Evolutionary conservation across 495 filamentous ascomycete genomes (phyloP), one percentile per base, ranked within the genome.

Genomic region (Hyphodiscus hymeniophilus): DNA sequence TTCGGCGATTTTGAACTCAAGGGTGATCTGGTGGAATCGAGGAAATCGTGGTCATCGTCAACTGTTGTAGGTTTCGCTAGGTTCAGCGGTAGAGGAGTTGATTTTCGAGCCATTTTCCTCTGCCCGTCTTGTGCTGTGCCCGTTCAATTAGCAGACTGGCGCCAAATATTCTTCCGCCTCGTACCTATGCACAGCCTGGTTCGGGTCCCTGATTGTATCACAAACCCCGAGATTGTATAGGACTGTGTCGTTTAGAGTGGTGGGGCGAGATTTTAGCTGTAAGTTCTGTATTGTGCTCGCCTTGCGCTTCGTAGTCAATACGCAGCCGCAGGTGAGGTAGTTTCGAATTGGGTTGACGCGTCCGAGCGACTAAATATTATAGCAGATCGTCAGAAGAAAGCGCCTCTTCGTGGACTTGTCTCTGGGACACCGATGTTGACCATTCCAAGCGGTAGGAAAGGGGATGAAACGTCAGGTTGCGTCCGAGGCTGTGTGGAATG

Each of bases 81-180:
- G 52, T 67, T 60, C 62, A 77, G 66, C 63, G 74, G 71, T 56
- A 74, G 70, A 49, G 72, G 73, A 55, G 63, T 67, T 50, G 67
- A 55, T 64, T 74, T 77, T 56, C 74, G 71, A 47, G 68, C 70
- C 74, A 77, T 77, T 52, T 12, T 48, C 50, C 56, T 45, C 48
- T 51, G 45, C 26, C 17, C 16, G 23, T 50, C 22, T 13, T 33
- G 35, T 34, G 32, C 43, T 30, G n/a, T n/a, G 38, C 26, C 16
- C 46, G 33, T 41, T 49, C 22, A 35, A 47, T 40, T 56, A 39
- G 47, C 26, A 47, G 47, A 33, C 38, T 38, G 53, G 13, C 40
- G 47, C 49, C 18, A 33, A 53, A 38, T 45, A 28, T 33, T 26
- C 24, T 21, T 16, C 16, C 52, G 48, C 49, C 48, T 52, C 48